Evolutionary conservation across 805 yeast genomes (phyloP), one percentile per base, ranked within the genome.

Genomic region (Candida sakaeoensis): DNA sequence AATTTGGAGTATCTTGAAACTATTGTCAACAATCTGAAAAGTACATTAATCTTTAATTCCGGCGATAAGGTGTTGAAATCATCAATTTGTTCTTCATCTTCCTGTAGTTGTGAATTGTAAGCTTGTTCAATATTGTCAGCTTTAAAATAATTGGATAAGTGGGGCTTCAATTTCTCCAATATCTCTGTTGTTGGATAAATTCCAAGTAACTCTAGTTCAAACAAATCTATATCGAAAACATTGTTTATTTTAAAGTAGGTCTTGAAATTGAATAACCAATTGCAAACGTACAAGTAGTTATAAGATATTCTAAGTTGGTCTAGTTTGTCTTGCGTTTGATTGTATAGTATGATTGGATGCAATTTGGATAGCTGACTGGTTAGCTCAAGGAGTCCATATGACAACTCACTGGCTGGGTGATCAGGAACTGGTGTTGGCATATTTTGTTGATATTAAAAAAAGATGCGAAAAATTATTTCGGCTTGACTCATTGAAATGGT

Each of bases 191-290:
- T 5, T 12, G 39, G 39, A 18, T 17, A 17, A 8, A 27, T 12
- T 3, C 26, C 33, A 7, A 79, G 60, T 10, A 81, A 58, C 48
- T 81, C 88, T 49, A 79, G 79, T 50, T 81, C 88, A 44, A 80
- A 70, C 14, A 73, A 60, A 42, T 79, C 82, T 6, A 73, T 71
- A 49, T 80, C 82, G 47, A 80, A 76, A 9, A 65, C 65, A 39
- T 79, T 85, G 9, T 63, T 61, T 39, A 81, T 54, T 47, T 68
- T 75, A 25, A 80, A 54, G 36, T 68, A 65, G 17, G 77, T 79
- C 40, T 80, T 71, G 54, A 74, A 71, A 34, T 70, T 62, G 45
- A 69, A 70, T 19, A 80, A 54, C 86, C 86, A 80, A 54, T 79
- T 77, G 9, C 77, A 55, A 33, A 57, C 61, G 25, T 54, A 59